Conservation (phyloP, 148 eudicot genomes). For the Amaranthus cruentus region DNA sequence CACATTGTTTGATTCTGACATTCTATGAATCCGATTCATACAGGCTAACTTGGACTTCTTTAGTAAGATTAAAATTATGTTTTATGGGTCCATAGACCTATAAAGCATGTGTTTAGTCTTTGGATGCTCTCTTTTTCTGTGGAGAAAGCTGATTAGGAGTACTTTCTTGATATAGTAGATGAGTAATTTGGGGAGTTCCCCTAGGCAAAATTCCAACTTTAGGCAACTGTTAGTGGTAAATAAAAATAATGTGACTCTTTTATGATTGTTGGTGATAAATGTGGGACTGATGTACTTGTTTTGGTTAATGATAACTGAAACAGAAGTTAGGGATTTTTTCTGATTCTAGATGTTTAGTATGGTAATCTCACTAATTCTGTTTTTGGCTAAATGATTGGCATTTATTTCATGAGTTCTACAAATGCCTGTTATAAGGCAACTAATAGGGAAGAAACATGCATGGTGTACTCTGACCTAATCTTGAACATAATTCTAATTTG, state of each 20-base stretch:
- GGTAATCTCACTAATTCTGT: neutral
- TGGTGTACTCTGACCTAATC: too few species aligned
- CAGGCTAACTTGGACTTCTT: slow-evolving; percentile 25
- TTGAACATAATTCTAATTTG: too few species aligned
- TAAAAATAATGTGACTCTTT: slow-evolving; percentile 9
- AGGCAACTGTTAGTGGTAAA: slow-evolving; percentile 12
- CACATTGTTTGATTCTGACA: slow-evolving; percentile 18
- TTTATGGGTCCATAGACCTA: slow-evolving; percentile 2
- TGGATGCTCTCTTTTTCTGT: slow-evolving; percentile 26
- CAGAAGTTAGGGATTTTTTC: neutral
- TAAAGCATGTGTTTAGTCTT: slow-evolving; percentile 16
- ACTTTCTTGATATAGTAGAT: slow-evolving; percentile 16
- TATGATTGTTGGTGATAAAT: slow-evolving; percentile 9
- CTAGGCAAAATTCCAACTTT: slow-evolving; percentile 9
- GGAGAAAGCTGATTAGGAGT: slow-evolving; percentile 18
- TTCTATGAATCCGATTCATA: slow-evolving; percentile 3
- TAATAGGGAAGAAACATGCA: too few species aligned
- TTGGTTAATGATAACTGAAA: neutral
- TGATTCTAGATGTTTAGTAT: neutral
- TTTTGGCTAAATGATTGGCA: neutral
- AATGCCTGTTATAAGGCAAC: too few species aligned
- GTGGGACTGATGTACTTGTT: slow-evolving; percentile 17
- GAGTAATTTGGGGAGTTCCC: slow-evolving; percentile 8
- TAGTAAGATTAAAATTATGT: neutral
- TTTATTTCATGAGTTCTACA: too few species aligned